Base-by-base conservation (phyloP, 805 yeast species). In the Zygoascus flipseniorum region DNA sequence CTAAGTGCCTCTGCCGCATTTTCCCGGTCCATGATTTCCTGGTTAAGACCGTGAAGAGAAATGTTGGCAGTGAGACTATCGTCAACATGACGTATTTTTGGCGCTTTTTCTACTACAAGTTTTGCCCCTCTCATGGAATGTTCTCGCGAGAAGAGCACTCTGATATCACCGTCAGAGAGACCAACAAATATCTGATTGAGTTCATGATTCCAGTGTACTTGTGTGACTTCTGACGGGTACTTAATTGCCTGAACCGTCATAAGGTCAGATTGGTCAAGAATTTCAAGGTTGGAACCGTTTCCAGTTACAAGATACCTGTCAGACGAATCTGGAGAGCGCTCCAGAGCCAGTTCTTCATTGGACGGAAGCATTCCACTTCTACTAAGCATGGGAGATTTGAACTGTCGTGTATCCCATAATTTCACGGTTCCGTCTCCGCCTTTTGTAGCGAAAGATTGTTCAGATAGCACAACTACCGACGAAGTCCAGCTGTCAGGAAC, bases 111-210 rank as follows among this genome's bases (percentile, higher is more conserved):
- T 16, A 64, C 47, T 6, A 65, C 62, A 6, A 52, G n/a, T 43
- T 51, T 54, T 5, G 67, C 69, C 19, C 72, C 72, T 26, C 60
- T 62, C 2, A 32, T 43, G 6, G 71, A 64, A n/a, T 47, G 31
- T 2, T 55, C 59, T 3, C 63, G 64, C 9, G 65, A 59, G 45
- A 70, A 68, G 10, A 69, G 52, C 4, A 65, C 44, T 39, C 56
- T 54, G 1, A 69, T 48, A 1, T 56, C 48, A 0, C 73, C 72
- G 39, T 56, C 47, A 8, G 63, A 47, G 4, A 57, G 54, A 9
- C 71, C 71, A 6, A 59, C 59, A 18, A 60, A 56, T 31, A 69
- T 65, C 48, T 69, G 72, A 46, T 69, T 65, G 11, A 65, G 55
- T 13, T 44, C 39, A 3, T 59, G 41, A 47, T 62, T 60, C 72